A percentile compares a stretch with the other conserved stretches of the same genome.
Evolutionary conservation across 2,329 filamentous ascomycete genomes (phyloP).

Genomic region (Podosphaera xanthii): DNA sequence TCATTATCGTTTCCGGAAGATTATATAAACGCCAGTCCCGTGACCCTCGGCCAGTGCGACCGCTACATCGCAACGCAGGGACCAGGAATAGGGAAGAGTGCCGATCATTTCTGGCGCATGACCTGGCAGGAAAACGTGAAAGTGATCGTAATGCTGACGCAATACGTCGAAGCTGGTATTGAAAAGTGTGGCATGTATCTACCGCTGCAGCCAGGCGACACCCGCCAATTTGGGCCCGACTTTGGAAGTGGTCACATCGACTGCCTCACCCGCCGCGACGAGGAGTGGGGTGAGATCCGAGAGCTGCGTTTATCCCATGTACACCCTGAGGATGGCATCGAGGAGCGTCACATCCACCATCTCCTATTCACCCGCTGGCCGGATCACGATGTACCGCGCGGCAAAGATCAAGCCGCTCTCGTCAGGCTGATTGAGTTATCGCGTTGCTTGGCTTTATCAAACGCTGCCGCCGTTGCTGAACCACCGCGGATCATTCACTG

Average conservation of each 20-base stretch:
- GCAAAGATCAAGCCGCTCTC: constrained; percentile 4
- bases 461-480: background rate
- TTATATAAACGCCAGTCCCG: constrained; percentile 59
- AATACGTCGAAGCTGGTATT: constrained; percentile 3
- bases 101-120: constrained; percentile 4
- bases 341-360: constrained; percentile 4
- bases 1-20: constrained; percentile 38
- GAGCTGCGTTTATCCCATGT: constrained; percentile 2
- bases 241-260: too few relatives aligned
- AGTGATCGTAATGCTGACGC: constrained; percentile 7
- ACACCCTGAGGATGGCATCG: background rate
- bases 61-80: constrained; percentile 7
- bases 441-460: background rate
- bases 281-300: constrained; percentile 4
- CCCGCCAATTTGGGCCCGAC: too few relatives aligned
- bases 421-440: constrained; percentile 4
- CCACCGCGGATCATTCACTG: constrained; percentile 49
- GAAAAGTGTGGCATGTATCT: constrained; percentile 8
- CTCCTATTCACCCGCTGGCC: constrained; percentile 7
- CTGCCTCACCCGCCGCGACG: too few relatives aligned
- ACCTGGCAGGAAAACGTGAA: constrained; percentile 2
- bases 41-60: constrained; percentile 19
- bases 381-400: constrained; percentile 6
- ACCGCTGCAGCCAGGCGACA: constrained; percentile 3
- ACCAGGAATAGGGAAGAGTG: background rate